Conservation (phyloP, 352 stramenopile species). For the Phytophthora brassicae region DNA sequence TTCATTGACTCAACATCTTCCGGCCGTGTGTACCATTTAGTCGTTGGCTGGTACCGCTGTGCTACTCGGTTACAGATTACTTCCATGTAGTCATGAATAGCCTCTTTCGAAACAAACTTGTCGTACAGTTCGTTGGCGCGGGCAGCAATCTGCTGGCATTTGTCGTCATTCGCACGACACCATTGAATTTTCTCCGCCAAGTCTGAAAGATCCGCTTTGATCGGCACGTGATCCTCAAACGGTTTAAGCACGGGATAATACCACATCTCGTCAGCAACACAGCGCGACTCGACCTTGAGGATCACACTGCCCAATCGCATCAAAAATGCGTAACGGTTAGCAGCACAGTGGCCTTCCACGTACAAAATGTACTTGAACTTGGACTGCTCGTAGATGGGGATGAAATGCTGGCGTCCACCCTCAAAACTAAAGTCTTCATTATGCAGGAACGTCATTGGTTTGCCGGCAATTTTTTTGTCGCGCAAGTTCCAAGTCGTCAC, state of each 20-base stretch:
- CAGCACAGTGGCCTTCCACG: constrained; percentile 96
- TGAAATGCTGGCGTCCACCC: constrained; percentile 94
- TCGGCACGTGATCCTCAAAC: constrained; percentile 97
- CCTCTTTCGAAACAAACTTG: constrained; percentile 88
- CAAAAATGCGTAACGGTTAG: constrained; percentile 98
- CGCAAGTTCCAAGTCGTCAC: constrained; percentile 96
- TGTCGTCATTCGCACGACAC: constrained; percentile 96
- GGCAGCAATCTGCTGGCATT: constrained; percentile 95
- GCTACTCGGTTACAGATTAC: constrained; percentile 94
- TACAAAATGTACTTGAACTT: constrained; percentile 98
- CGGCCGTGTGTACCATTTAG: constrained; percentile 68
- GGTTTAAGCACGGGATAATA: constrained; percentile 96
- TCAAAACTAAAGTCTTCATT: constrained; percentile 83
- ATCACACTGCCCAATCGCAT: constrained; percentile 98
- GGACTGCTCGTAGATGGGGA: constrained; percentile 98
- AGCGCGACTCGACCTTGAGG: constrained; percentile 92
- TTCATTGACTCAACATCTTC: constrained; percentile 55
- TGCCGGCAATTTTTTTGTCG: constrained; percentile 96
- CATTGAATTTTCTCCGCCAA: constrained; percentile 98
- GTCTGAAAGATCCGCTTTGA: constrained; percentile 97
- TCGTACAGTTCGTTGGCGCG: constrained; percentile 95
- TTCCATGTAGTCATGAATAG: constrained; percentile 97
- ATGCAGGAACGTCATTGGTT: constrained; percentile 94
- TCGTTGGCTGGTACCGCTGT: constrained; percentile 76
- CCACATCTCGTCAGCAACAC: constrained; percentile 97